Evolutionary conservation across 192 early-diverging fungal genomes (phyloP).

Genomic region (Coemansia umbellata): DNA sequence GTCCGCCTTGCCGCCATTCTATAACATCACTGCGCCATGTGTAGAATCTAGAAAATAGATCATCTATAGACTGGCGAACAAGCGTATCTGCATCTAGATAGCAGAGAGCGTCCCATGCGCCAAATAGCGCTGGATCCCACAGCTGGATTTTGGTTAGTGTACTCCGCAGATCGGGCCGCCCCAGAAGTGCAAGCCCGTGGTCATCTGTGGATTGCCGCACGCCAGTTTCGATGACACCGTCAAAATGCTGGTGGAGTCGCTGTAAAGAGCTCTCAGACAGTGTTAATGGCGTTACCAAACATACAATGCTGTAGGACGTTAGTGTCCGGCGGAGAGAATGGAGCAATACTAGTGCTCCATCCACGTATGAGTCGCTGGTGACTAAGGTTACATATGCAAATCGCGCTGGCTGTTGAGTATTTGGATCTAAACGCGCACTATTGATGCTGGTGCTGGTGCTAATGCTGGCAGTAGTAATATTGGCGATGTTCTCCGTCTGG

Average conservation of each 20-base stretch:
- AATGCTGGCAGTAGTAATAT: too few species aligned
- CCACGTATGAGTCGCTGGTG: constrained; percentile 79
- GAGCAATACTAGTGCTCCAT: constrained; percentile 76
- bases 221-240: constrained; percentile 68
- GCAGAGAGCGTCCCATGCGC: constrained; percentile 57
- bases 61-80: constrained; percentile 76
- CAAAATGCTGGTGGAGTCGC: constrained; percentile 60
- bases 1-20: constrained; percentile 47
- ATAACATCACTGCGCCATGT: constrained; percentile 18
- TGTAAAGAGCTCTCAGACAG: constrained; percentile 49
- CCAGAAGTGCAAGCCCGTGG: constrained; percentile 58
- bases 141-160: constrained; percentile 91
- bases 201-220: constrained; percentile 58
- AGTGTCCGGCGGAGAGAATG: constrained; percentile 67
- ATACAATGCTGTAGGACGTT: constrained; percentile 61
- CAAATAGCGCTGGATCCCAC: constrained; percentile 70
- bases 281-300: constrained; percentile 64
- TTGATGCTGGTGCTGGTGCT: too few species aligned
- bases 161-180: constrained; percentile 84
- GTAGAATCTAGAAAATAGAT: constrained; percentile 62
- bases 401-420: constrained; percentile 10
- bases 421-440: too few species aligned
- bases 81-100: constrained; percentile 93
- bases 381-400: constrained; percentile 83
- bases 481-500: too few species aligned